Base-by-base conservation (phyloP, 306 rosid genomes). In the Dalbergia oliveri region DNA sequence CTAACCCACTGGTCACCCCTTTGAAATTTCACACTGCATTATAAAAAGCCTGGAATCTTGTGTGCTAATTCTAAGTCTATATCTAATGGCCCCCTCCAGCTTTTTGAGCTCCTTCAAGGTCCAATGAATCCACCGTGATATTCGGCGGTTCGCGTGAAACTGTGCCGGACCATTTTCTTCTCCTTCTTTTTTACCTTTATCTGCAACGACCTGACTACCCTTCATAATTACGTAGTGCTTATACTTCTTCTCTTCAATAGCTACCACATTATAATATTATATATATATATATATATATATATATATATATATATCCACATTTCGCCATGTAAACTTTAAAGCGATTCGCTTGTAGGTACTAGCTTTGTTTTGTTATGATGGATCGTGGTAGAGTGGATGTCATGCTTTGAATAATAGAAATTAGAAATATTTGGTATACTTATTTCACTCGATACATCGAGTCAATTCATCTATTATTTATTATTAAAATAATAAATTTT, bases 91-190 rank as follows among this genome's bases (percentile, higher is more conserved):
- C 65, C 35, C 56, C 51, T 34, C 37, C 58, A 44, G 16, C 81
- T 15, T 66, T 76, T 77, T 65, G 64, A 66, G 58, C 75, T 23
- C 9, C 31, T 65, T 81, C 78, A 53, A 79, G 81, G 88, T 81
- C 85, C 54, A 74, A 84, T 82, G 31, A 26, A 26, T 26, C 83
- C 81, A 73, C 88, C 91, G 89, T 87, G 91, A 90, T 90, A 73
- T 59, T 81, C 89, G 90, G 86, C 78, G 86, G 84, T 82, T 83
- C 84, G 83, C 79, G 81, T 74, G 85, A 87, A 79, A 77, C 83
- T 58, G 72, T 84, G 88, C 82, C 72, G 19, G 64, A 31, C 77
- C 73, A 76, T 63, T 64, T 34, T 8, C 23, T 16, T 77, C 66
- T 18, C 31, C 31, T 26, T 53, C 69, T 44, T 35, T 51, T 16